Evolutionary conservation across 2,329 filamentous ascomycete species (phyloP), one percentile per base, ranked within the genome.

Genomic region (Arthrobotrys sinensis): DNA sequence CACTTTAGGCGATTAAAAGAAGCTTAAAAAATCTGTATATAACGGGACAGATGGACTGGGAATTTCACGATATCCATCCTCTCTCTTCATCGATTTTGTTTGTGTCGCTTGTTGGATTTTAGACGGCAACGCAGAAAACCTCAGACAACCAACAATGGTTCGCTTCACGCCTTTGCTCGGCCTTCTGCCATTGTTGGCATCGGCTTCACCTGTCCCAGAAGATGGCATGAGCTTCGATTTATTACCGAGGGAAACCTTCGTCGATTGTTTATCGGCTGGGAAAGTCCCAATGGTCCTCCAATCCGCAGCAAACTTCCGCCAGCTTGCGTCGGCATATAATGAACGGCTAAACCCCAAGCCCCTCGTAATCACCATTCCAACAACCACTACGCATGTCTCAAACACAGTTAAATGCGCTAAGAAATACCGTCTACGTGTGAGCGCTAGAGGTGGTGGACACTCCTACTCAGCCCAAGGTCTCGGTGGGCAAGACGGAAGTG

Each of bases 401-500:
- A 86, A 84, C 19, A 87, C 89, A 12, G 86, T 91, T 45, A 86
- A 87, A 63, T 91, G 90, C 81, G 90, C 89, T 4, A 84, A 82
- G 1, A 79, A 86, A 24, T 84, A 85, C 72, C 84, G 84, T 4
- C 83, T 88, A 65, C 87, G 88, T 80, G 88, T 91, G 0, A 89
- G 91, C 81, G 87, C 90, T 21, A 88, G 86, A 80, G 90, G 89
- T 1, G 90, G 90, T 3, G 90, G 90, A 0, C 90, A 91, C 81
- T 91, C 89, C 0, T 92, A 90, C 79, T 89, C 85, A 0, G 86
- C 85, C 0, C 86, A 85, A 76, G 86, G 86, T 3, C 84, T 86
- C 0, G 86, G 87, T 34, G 87, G 87, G 6, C 84, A 87, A 80
- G 83, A 88, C 71, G 87, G 86, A 2, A 84, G 85, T 48, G 82